Evolutionary conservation across 2,329 filamentous ascomycete genomes (phyloP), one percentile per base, ranked within the genome.

Genomic region (Penicillium sp.): DNA sequence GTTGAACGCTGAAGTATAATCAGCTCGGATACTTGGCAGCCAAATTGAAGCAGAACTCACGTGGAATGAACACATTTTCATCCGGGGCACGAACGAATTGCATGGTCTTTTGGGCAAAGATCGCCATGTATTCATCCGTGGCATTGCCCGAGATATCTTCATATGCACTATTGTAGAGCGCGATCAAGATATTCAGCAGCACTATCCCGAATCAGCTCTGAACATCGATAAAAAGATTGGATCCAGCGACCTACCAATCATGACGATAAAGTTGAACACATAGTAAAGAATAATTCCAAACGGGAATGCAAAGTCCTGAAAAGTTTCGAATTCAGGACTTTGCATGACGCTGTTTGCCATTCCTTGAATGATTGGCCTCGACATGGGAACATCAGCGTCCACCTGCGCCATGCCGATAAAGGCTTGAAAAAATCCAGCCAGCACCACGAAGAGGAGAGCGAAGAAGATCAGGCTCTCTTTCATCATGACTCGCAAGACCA

Each of bases 251-350:
- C 50, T 53, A 70, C 67, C 57, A 47, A 92, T 89, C 84, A 95
- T 95, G 56, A 98, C 85, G 26, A 96, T 82, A 57, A 98, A 98
- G 12, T 90, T 94, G 65, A 95, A 98, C 59, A 93, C 78, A 69
- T 98, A 98, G 70, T 98, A 98, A 7, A 98, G 80, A 20, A 95
- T 85, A 34, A 95, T 77, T 6, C 92, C 92, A 61, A 95, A 98
- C 0, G 92, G 92, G 9, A 85, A 88, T 14, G 84, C 85, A 60
- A 96, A 98, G 15, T 82, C 76, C 49, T 95, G 88, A 56, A 96
- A 96, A 0, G 83, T 85, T 4, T 75, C 72, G 44, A 98, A 96
- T 49, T 96, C 89, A 0, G 92, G 92, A 33, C 80, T 85, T 60
- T 89, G 84, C 80, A 98, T 87, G 37, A 98, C 76, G 4, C 85